These are phyloP conservation scores for Inonotus obliquus DNA, from an alignment of 1,284 basidiomycete genomes.

Conservation along the genomic window DNA sequence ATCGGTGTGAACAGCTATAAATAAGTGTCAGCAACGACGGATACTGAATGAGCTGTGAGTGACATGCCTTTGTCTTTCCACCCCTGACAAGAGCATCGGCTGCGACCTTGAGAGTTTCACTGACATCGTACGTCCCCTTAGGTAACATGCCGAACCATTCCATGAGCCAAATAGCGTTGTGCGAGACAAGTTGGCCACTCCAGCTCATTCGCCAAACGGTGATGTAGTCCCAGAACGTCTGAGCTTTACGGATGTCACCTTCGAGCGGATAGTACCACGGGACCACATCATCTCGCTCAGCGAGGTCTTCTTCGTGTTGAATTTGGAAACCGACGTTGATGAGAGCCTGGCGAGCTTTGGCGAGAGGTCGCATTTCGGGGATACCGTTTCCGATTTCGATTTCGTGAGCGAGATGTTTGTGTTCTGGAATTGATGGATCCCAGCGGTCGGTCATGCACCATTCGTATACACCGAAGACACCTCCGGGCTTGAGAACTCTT, in stretches of 20 bases:
- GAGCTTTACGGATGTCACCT: conserved; percentile 88
- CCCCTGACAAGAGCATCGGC: conserved; percentile 78
- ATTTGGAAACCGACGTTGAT: conserved; percentile 86
- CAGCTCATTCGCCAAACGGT: conserved; percentile 88
- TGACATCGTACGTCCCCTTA: conserved; percentile 91
- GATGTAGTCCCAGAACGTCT: conserved; percentile 90
- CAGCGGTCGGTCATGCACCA: conserved; percentile 98
- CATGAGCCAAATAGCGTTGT: conserved; percentile 73
- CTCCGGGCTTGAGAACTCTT: conserved; percentile 96
- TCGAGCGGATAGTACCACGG: conserved; percentile 98
- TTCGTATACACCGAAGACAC: conserved; percentile 95
- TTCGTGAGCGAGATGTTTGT: conserved; percentile 89
- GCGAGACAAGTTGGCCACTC: conserved; percentile 84
- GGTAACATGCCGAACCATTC: conserved; percentile 83
- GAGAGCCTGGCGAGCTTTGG: conserved; percentile 73
- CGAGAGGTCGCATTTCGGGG: conserved; percentile 90
- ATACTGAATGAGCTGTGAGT: conserved; percentile 9
- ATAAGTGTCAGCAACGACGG: not conserved
- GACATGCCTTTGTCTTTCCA: conserved; percentile 77
- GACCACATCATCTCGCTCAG: conserved; percentile 76
- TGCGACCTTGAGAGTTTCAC: conserved; percentile 85
- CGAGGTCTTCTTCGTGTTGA: conserved; percentile 91
- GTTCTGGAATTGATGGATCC: conserved; percentile 82
- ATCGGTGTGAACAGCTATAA: conserved; percentile 76
- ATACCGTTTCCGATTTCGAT: conserved; percentile 96